phyloP scores from a whole-genome alignment of 148 eudicot species.

The Rheum nobile region DNA sequence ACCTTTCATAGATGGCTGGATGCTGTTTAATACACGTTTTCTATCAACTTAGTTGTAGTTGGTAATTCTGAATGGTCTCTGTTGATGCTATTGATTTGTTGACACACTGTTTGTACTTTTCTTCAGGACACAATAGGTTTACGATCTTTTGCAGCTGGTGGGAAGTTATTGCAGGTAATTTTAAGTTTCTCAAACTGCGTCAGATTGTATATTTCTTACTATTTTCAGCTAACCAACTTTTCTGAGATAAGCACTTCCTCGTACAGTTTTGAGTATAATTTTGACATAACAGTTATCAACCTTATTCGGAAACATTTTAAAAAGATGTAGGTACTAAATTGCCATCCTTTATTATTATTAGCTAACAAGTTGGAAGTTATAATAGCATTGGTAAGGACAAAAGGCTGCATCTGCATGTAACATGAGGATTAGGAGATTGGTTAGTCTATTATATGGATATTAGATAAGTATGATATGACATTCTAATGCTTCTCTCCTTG shows the following conservation, averaged over 20 bases:
- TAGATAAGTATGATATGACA: background rate
- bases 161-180: conserved; percentile 91
- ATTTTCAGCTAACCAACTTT: background rate
- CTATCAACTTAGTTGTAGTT: background rate
- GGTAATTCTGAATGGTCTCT: background rate
- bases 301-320: background rate
- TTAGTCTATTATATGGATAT: background rate
- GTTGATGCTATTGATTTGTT: background rate
- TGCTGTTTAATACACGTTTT: background rate
- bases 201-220: background rate
- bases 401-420: conserved; percentile 1
- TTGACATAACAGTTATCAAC: background rate
- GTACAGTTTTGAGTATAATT: background rate
- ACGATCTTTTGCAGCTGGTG: conserved; percentile 96
- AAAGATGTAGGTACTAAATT: background rate
- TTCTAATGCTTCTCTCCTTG: background rate
- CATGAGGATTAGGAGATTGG: background rate
- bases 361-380: background rate
- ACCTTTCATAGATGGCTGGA: background rate
- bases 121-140: conserved; percentile 83
- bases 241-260: background rate
- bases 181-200: background rate
- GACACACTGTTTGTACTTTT: background rate
- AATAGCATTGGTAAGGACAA: background rate
- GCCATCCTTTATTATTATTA: background rate